These are phyloP conservation scores for Geotrichum europaeum DNA, from an alignment of 1,139 yeast genomes.

Conservation along the genomic window DNA sequence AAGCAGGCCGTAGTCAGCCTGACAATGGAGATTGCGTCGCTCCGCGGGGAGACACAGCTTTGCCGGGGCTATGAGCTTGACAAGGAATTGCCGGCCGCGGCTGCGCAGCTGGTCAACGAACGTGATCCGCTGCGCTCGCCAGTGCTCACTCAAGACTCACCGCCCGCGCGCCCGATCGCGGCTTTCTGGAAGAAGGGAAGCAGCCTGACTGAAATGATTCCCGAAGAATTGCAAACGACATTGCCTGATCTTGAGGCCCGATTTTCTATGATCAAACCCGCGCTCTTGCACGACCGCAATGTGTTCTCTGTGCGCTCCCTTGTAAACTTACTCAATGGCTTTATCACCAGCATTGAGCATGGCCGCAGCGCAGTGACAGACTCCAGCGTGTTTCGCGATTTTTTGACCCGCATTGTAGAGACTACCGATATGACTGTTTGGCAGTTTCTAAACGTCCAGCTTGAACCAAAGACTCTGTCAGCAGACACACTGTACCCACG, in stretches of 20 bases:
- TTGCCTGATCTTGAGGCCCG: neutral
- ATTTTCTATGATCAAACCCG: neutral
- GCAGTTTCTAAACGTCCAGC: conserved; percentile 9
- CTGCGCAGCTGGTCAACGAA: conserved; percentile 10
- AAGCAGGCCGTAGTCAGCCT: conserved; percentile 21
- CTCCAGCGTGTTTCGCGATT: neutral
- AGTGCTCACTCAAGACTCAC: neutral
- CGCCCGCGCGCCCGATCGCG: neutral
- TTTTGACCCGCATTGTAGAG: neutral
- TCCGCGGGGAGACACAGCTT: conserved; percentile 19
- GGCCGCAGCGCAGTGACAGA: neutral
- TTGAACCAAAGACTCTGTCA: neutral
- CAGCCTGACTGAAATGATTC: neutral
- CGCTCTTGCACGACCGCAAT: neutral
- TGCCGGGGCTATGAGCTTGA: conserved; percentile 13
- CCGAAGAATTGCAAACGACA: neutral
- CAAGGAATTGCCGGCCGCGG: conserved; percentile 8
- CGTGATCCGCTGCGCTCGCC: conserved; percentile 18
- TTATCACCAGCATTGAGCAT: neutral
- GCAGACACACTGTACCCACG: neutral
- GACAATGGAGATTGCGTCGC: conserved; percentile 22
- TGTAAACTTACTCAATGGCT: conserved; percentile 4
- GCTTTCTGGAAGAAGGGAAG: neutral
- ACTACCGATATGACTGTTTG: neutral
- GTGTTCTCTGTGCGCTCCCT: conserved; percentile 1